Base-by-base conservation (phyloP, 192 early-diverging fungal genomes). In the Coemansia nantahalensis region DNA sequence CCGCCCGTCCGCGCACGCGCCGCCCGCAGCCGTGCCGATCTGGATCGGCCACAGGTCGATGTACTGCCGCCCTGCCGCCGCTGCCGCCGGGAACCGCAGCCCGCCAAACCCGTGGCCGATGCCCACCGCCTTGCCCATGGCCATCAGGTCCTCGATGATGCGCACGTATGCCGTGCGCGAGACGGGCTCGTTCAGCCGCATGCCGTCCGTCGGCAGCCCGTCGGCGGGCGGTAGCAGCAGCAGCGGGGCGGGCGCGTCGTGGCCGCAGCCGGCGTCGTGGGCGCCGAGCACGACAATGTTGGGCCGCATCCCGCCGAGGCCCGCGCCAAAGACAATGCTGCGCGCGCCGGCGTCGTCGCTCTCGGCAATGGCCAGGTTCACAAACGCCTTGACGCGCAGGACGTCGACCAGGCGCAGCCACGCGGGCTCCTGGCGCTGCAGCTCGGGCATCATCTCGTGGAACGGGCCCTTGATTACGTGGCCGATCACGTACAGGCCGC, bases 31-130 rank as follows among this genome's bases (percentile, higher is more conserved):
- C 0, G 70, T 53, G 43, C 73, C 66, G 42, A 81, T 80, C 57
- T 89, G 85, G 44, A 86, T 84, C 1, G 87, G 87, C 87, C 87
- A 89, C 30, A 86, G 59, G 44, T 86, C 84, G 48, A 89, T 86
- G 51, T 82, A 86, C 51, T 68, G 78, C 15, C 24, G 26, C 4
- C 26, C 26, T 46, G 31, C 72, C 13, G 2, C 48, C 23, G 19
- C 37, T 8, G 26, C 36, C 11, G 21, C 21, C 26, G 23, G 21
- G 13, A 13, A 28, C 26, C 26, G 80, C 8, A 86, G 65, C 9
- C 59, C 48, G 2, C 71, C 78, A 26, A 89, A 89, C 5, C 86
- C 86, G 31, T 80, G 71, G 0, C 79, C 83, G 14, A 89, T 75
- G 3, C 80, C 86, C 8, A 89, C 77, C 0, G 86, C 85, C 59